Base-by-base conservation (phyloP, 2,329 filamentous ascomycete genomes). In the Colletotrichum plurivorum region DNA sequence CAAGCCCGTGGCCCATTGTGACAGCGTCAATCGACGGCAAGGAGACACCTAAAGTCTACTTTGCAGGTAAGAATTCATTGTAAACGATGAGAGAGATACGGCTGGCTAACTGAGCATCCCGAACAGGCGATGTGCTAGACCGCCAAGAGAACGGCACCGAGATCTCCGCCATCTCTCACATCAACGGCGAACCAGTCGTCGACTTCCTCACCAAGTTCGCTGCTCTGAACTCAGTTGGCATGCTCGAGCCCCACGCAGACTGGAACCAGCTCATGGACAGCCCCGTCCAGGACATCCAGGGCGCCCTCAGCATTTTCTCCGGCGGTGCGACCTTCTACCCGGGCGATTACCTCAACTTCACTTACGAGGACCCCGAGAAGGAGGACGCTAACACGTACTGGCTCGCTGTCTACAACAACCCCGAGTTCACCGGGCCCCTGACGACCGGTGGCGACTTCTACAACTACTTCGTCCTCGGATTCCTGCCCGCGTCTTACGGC, bases 231-330 rank as follows among this genome's bases (percentile, higher is more conserved):
- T 63, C 64, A 2, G 58, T 67, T 1, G 64, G 59, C 31, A 67
- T 67, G 64, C 58, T 67, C 5, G 64, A 67, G 53, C 64, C 64
- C n/a, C 59, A 67, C 10, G 64, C 64, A n/a, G 64, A 67, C 45
- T 67, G 64, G 64, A 63, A 67, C 12, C 18, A 56, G 10, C 60
- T 67, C 12, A 67, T 67, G 64, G 64, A 54, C 5, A 63, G 36
- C 22, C 64, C 64, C 7, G 59, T 57, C 4, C 64, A 67, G n/a
- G 59, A 67, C 10, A 25, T 67, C 1, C 59, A 56, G 6, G 59
- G 59, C n/a, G 18, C 43, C 1, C 12, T 51, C 10, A 63, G 61
- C 36, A 67, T 63, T 12, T 63, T 67, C n/a, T 16, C 59, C 5
- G 64, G 64, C 6, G 36, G 39, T 13, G 52, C 25, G 5, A 67